Conservation (phyloP, 2,329 filamentous ascomycete species). For the Mollisiaceae sp. region DNA sequence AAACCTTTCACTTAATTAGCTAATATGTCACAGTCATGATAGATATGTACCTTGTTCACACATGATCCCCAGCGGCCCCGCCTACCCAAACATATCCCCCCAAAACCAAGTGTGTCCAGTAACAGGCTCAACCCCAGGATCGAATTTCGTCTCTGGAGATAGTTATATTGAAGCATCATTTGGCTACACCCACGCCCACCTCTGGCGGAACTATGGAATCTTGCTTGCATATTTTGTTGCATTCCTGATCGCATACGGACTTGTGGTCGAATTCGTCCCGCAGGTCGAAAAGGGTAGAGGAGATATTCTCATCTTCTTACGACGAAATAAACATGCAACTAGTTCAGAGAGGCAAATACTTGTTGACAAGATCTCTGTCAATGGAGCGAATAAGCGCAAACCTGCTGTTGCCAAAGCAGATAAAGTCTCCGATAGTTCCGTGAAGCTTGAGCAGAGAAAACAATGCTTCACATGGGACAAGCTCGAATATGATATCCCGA, state of each 20-base stretch:
- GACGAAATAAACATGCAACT: conserved; percentile 59
- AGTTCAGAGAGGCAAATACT: too few species aligned
- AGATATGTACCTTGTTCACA: neutral
- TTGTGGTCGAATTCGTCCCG: conserved; percentile 63
- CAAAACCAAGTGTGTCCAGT: conserved; percentile 3
- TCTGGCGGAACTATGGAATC: conserved; percentile 74
- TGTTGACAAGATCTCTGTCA: too few species aligned
- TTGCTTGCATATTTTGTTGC: conserved; percentile 66
- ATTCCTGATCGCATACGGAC: conserved; percentile 65
- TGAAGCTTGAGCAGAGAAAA: neutral
- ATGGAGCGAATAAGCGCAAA: neutral
- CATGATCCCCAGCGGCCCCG: conserved; percentile 1
- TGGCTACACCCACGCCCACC: conserved; percentile 60
- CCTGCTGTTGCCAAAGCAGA: neutral
- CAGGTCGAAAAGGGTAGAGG: conserved; percentile 73
- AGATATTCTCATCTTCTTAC: conserved; percentile 71
- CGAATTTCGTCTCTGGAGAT: conserved; percentile 57
- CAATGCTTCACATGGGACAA: conserved; percentile 1
- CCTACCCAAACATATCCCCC: neutral
- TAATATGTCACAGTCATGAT: neutral
- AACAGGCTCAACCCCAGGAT: conserved; percentile 57
- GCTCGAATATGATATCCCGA: conserved; percentile 39
- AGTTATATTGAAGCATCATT: conserved; percentile 60
- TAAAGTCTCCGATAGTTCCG: neutral
- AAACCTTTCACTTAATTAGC: neutral